Percentiles rank a stretch among this genome's conserved stretches.
Evolutionary conservation across 345 rosid species (phyloP).

Genomic region (Boechera divaricarpa): DNA sequence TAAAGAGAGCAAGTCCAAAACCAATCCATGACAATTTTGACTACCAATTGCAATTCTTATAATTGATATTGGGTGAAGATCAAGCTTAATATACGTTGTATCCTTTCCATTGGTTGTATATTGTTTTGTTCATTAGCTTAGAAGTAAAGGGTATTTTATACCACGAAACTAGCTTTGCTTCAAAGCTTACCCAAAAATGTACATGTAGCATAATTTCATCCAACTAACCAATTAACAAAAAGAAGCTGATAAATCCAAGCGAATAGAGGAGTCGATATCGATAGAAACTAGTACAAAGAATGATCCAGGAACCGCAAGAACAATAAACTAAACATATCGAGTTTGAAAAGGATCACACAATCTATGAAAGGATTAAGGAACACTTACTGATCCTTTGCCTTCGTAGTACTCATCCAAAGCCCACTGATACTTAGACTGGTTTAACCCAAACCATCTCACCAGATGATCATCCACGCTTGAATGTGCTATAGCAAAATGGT

Average conservation of each 20-base stretch:
- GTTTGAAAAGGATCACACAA: constrained; percentile 4
- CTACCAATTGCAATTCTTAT: neutral
- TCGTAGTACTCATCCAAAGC: constrained; percentile 93
- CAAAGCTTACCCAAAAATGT: constrained; percentile 25
- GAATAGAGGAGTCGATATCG: neutral
- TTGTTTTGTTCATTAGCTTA: constrained; percentile 23
- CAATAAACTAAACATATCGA: neutral
- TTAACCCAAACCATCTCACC: constrained; percentile 98
- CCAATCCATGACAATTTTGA: neutral
- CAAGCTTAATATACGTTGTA: constrained; percentile 4
- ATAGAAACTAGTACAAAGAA: constrained; percentile 10
- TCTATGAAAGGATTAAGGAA: constrained; percentile 8
- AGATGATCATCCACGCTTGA: constrained; percentile 94
- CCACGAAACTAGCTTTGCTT: constrained; percentile 26
- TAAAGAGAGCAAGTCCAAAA: constrained; percentile 13
- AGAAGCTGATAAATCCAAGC: neutral
- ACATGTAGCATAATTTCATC: neutral
- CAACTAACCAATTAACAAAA: constrained; percentile 2
- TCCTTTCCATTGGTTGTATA: neutral
- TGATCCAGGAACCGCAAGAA: constrained; percentile 5
- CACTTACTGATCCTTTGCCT: constrained; percentile 78
- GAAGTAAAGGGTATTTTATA: neutral
- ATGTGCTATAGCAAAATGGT: constrained; percentile 62
- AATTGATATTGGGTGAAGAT: neutral
- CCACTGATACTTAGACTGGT: constrained; percentile 99